Evolutionary conservation across 2,329 filamentous ascomycete species (phyloP).

Genomic region (Aspergillus floridensis): DNA sequence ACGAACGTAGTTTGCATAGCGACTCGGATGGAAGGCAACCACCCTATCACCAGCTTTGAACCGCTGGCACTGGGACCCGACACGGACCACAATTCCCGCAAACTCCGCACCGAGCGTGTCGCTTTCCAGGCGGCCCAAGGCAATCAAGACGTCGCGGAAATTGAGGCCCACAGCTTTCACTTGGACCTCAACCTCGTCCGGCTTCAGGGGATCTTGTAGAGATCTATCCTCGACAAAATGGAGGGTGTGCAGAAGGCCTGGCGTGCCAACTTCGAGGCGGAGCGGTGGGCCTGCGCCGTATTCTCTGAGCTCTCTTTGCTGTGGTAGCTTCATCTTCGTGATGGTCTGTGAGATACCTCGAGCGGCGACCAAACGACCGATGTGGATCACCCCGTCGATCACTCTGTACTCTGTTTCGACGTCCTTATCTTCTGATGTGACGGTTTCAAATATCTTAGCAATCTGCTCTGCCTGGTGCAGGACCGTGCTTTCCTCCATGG

Average conservation of each 20-base stretch:
- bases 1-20: constrained; percentile 23
- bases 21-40: neutral
- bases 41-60: constrained; percentile 25
- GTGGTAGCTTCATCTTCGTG: neutral
- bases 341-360: constrained; percentile 5
- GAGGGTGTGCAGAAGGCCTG: constrained; percentile 21
- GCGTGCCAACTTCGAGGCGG: constrained; percentile 14
- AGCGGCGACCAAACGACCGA: constrained; percentile 6
- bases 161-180: constrained; percentile 24
- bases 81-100: neutral
- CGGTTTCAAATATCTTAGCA: neutral
- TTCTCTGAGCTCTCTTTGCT: neutral
- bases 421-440: neutral
- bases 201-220: neutral
- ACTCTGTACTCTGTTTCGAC: constrained; percentile 12
- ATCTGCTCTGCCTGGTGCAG: constrained; percentile 2
- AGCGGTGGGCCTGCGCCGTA: constrained; percentile 7
- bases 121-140: neutral
- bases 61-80: neutral
- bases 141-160: constrained; percentile 20
- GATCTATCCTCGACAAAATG: constrained; percentile 17
- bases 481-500: neutral
- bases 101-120: neutral
- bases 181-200: constrained; percentile 24
- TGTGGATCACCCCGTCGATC: constrained; percentile 8